Percentiles rank a stretch among this genome's conserved stretches.
Evolutionary conservation across 768 basidiomycete genomes (phyloP).

Genomic region (Amanita brunnescens): DNA sequence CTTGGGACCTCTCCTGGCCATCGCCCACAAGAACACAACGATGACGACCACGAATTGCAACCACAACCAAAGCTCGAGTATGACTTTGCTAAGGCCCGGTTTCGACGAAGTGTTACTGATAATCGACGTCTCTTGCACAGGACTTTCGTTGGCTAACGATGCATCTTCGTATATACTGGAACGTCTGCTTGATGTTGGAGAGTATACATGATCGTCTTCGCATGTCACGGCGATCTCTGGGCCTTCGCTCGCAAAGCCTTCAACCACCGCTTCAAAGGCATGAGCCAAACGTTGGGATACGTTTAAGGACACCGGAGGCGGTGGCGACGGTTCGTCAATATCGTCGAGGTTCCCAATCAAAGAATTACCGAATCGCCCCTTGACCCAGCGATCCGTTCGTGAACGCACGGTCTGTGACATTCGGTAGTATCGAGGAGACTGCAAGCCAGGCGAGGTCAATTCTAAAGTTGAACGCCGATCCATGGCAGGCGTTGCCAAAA

Average conservation of each 20-base stretch:
- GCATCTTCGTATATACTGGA: constrained; percentile 6
- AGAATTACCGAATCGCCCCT: constrained; percentile 40
- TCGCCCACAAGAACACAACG: constrained; percentile 69
- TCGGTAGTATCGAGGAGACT: constrained; percentile 26
- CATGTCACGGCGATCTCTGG: background rate
- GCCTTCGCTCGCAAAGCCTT: constrained; percentile 20
- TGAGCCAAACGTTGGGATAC: constrained; percentile 32
- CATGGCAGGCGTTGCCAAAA: constrained; percentile 1
- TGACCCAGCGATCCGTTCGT: constrained; percentile 52
- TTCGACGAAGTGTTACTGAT: constrained; percentile 10
- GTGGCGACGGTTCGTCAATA: constrained; percentile 10
- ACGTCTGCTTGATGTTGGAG: constrained; percentile 1
- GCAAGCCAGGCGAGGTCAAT: constrained; percentile 12
- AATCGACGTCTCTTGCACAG: background rate
- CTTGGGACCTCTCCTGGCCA: constrained; percentile 72
- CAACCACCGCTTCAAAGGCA: constrained; percentile 38
- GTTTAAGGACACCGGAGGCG: constrained; percentile 15
- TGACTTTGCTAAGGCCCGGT: constrained; percentile 27
- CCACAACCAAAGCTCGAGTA: constrained; percentile 80
- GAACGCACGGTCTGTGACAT: constrained; percentile 47
- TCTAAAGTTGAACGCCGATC: constrained; percentile 2
- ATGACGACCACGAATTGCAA: constrained; percentile 72
- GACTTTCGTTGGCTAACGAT: background rate
- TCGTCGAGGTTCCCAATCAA: constrained; percentile 3
- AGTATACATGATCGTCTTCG: background rate